Percentiles rank a stretch among this genome's conserved stretches.
These are phyloP conservation scores for Avena atlantica DNA, from an alignment of 176 grass and related monocot genomes.

Conservation along the genomic window DNA sequence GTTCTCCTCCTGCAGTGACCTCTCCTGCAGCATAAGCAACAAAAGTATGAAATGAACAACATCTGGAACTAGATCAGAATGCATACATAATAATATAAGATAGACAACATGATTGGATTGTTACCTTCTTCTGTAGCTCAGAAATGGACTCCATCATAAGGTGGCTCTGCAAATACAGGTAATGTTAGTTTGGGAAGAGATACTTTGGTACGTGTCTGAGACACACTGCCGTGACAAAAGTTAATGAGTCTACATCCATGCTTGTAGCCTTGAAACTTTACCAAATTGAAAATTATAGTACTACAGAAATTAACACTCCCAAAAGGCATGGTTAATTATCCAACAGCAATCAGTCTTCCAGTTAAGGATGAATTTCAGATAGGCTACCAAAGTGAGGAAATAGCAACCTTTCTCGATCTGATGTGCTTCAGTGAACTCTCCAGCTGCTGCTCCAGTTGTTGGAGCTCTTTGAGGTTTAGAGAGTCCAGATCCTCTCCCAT, in stretches of 20 bases:
- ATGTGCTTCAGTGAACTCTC: constrained; percentile 78
- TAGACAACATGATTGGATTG: background rate
- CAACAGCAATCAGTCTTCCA: background rate
- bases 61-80: background rate
- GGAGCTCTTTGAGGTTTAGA: constrained; percentile 72
- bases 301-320: background rate
- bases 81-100: background rate
- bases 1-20: constrained; percentile 75
- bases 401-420: constrained; percentile 75
- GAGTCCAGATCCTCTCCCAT: constrained; percentile 78
- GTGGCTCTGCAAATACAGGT: constrained; percentile 56
- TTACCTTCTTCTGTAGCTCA: constrained; percentile 75
- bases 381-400: constrained; percentile 16
- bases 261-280: background rate
- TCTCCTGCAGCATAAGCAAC: constrained; percentile 60
- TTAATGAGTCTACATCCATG: background rate
- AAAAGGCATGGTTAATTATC: background rate
- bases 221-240: background rate
- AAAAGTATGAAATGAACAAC: background rate
- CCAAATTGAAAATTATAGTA: background rate
- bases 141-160: constrained; percentile 69
- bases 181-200: background rate
- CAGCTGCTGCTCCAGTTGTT: constrained; percentile 83
- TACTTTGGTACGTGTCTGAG: background rate
- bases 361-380: background rate